These are phyloP conservation scores for Candida sakaeoensis DNA, from an alignment of 805 yeast species.

Conservation along the genomic window DNA sequence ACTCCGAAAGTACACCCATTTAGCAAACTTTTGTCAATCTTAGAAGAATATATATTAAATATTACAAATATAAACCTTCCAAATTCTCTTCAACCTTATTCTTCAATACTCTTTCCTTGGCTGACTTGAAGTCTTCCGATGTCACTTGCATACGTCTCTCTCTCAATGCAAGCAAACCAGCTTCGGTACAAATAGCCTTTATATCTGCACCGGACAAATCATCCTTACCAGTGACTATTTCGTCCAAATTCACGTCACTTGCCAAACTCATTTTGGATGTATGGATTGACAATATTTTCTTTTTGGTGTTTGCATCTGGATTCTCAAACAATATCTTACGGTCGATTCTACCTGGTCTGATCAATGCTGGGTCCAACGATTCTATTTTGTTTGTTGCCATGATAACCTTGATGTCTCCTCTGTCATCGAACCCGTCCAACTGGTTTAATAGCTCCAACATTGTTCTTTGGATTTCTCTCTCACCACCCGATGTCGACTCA, in stretches of 20 bases:
- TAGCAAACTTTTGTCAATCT: no score
- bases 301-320: slow-evolving; percentile 89
- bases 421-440: slow-evolving; percentile 94
- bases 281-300: slow-evolving; percentile 88
- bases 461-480: slow-evolving; percentile 94
- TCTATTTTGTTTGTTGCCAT: slow-evolving; percentile 98
- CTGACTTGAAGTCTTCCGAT: slow-evolving; percentile 87
- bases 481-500: slow-evolving; percentile 96
- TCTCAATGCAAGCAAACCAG: slow-evolving; percentile 90
- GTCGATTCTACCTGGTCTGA: slow-evolving; percentile 96
- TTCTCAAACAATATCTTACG: slow-evolving; percentile 94
- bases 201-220: slow-evolving; percentile 97
- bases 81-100: slow-evolving; percentile 94
- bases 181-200: slow-evolving; percentile 96
- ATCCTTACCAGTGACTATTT: slow-evolving; percentile 84
- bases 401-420: slow-evolving; percentile 95
- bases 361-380: slow-evolving; percentile 89
- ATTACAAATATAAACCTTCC: slow-evolving; percentile 83
- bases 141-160: slow-evolving; percentile 98
- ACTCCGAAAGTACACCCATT: no score
- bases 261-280: slow-evolving; percentile 90
- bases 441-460: slow-evolving; percentile 95
- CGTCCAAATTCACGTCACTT: slow-evolving; percentile 84
- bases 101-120: slow-evolving; percentile 92
- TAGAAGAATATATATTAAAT: background rate